Evolutionary conservation across 2,329 filamentous ascomycete genomes (phyloP).

Genomic region (Paecilomyces sp.): DNA sequence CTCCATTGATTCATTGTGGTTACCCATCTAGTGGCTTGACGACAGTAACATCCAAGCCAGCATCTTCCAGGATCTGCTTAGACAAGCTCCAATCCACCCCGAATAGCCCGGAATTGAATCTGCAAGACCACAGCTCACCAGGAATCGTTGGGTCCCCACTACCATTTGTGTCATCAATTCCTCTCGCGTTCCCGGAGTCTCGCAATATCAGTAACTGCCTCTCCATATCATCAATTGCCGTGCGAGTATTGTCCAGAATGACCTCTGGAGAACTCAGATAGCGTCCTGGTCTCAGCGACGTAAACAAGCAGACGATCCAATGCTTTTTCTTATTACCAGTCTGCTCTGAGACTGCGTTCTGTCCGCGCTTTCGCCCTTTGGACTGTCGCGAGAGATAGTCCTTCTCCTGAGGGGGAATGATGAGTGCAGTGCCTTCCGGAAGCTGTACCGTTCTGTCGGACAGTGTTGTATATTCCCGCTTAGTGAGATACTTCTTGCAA

Average conservation of each 20-base stretch:
- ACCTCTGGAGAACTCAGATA: conserved; percentile 26
- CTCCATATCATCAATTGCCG: conserved; percentile 44
- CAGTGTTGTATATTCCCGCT: conserved; percentile 7
- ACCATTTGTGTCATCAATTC: neutral
- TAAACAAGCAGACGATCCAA: conserved; percentile 56
- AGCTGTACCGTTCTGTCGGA: conserved; percentile 9
- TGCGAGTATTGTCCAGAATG: conserved; percentile 44
- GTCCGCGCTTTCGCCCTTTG: neutral
- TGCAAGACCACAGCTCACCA: conserved; percentile 41
- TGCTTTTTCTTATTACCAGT: conserved; percentile 25
- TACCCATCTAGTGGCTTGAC: conserved; percentile 18
- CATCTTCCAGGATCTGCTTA: conserved; percentile 33
- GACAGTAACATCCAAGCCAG: conserved; percentile 29
- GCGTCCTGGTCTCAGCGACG: conserved; percentile 43
- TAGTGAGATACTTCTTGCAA: conserved; percentile 30
- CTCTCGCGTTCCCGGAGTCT: conserved; percentile 6
- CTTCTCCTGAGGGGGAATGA: conserved; percentile 45
- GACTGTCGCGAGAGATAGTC: conserved; percentile 14
- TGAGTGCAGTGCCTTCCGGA: conserved; percentile 42
- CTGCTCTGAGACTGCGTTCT: neutral
- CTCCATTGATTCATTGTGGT: neutral
- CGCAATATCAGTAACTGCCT: conserved; percentile 30
- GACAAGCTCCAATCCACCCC: conserved; percentile 48
- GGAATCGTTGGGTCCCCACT: conserved; percentile 8
- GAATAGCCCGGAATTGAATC: conserved; percentile 54